Evolutionary conservation across 75 land plant species (phyloP), one percentile per base, ranked within the genome.

Genomic region (Azolla pinnata): DNA sequence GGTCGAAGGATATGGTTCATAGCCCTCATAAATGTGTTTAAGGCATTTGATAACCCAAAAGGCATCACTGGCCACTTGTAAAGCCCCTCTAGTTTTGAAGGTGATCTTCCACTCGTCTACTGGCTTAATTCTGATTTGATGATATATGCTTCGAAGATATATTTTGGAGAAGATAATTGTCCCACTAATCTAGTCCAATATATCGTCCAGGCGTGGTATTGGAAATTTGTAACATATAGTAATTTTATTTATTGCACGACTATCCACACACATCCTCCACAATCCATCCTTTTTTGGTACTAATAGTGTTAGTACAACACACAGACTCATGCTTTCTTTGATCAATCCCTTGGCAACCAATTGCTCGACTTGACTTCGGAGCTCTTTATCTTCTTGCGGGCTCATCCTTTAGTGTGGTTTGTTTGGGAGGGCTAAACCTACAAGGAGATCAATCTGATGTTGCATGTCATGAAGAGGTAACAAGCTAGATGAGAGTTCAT

Each of bases 41-140:
- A 61, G 10, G 65, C 65, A 35, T 63, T 63, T 0, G 65, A 27
- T 52, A 62, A 52, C 7, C 61, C 65, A 35, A 63, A 63, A 18
- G 65, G 65, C 65, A 63, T 63, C 5, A 63, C 65, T 25, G 19
- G 0, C 40, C 32, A 63, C 30, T 52, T 27, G 29, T 50, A 63
- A 1, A 31, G 4, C 5, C 61, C 32, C 16, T 63, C 33, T n/a
- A 14, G 2, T 50, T 1, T 26, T 26, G 31, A 62, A 63, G 1
- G 64, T 35, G 21, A 5, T 63, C 29, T 52, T 63, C 28, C 33
- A 52, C 16, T 50, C 40, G 31, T 50, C 64, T 8, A 23, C 64
- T 26, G 24, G 0, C 4, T 53, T 12, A 29, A 67, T 45, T 0
- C 58, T 2, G 21, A 77, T 67, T n/a, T 67, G 71, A 29, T 67